These are phyloP conservation scores for Hondaea fermentalgiana DNA, from an alignment of 108 stramenopile genomes.

Conservation along the genomic window DNA sequence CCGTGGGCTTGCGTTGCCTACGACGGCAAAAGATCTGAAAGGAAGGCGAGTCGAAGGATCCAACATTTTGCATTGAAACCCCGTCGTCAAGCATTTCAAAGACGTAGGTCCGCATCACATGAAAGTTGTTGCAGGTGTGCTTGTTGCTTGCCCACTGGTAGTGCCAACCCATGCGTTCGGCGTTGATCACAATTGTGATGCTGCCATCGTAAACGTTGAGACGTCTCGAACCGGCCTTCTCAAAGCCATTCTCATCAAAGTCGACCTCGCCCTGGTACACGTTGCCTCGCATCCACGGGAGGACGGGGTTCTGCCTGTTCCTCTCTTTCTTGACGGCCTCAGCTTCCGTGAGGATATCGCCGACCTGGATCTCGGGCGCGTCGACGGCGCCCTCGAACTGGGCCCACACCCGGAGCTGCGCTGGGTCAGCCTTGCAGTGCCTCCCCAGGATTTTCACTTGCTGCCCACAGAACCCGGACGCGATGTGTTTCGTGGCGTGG, in stretches of 20 bases:
- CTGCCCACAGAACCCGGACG: background rate
- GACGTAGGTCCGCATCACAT: background rate
- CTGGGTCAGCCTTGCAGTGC: background rate
- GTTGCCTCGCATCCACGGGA: background rate
- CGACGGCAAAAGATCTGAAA: conserved; percentile 1
- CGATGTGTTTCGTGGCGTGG: background rate
- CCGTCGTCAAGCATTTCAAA: background rate
- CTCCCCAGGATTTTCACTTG: background rate
- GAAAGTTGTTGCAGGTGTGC: background rate
- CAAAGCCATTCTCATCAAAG: background rate
- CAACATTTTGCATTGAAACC: background rate
- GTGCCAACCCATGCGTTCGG: background rate
- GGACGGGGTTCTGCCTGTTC: background rate
- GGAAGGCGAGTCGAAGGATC: background rate
- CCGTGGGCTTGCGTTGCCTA: background rate
- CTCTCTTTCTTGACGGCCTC: background rate
- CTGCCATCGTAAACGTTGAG: background rate
- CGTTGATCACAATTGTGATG: conserved; percentile 1
- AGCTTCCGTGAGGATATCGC: background rate
- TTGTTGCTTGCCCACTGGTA: background rate
- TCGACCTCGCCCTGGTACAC: background rate
- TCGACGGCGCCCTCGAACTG: background rate
- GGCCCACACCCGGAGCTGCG: background rate
- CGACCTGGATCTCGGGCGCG: background rate
- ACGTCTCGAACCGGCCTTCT: background rate